Conservation (phyloP, 148 eudicot species). For the Spergularia marina region DNA sequence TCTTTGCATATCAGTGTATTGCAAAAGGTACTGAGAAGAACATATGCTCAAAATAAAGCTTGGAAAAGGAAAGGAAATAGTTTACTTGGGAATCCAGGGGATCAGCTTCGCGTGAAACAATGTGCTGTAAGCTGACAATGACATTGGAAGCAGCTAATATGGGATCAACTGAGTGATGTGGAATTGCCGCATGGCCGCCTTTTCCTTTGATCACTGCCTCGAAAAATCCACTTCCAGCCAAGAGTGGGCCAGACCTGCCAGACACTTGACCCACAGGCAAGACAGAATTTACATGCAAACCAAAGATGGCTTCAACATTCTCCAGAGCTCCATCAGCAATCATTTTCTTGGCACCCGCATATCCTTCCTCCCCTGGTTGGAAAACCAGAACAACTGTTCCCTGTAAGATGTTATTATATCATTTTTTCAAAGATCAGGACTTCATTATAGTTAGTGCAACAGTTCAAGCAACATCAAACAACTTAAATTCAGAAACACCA, state of each 20-base stretch:
- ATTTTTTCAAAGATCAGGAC: background rate
- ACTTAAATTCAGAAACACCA: background rate
- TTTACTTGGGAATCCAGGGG: constrained; percentile 79
- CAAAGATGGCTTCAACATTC: constrained; percentile 75
- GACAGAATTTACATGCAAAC: constrained; percentile 44
- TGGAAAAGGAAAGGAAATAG: background rate
- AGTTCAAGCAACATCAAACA: too few relatives aligned
- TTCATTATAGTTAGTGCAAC: background rate
- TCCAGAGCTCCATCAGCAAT: constrained; percentile 61
- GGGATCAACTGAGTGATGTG: constrained; percentile 74
- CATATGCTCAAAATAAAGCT: background rate
- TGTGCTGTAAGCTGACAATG: constrained; percentile 62
- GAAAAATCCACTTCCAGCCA: constrained; percentile 68
- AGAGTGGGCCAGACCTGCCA: constrained; percentile 54
- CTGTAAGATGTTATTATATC: constrained; percentile 24
- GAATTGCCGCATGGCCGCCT: constrained; percentile 87
- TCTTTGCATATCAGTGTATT: background rate
- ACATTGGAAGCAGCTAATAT: constrained; percentile 74
- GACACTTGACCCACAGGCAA: constrained; percentile 56
- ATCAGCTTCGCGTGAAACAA: constrained; percentile 90
- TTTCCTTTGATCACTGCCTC: constrained; percentile 74
- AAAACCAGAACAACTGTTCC: constrained; percentile 79
- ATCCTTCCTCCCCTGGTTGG: constrained; percentile 89
- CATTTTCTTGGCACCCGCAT: constrained; percentile 72
- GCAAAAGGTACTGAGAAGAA: background rate